phyloP scores from a whole-genome alignment of 495 filamentous ascomycete genomes.

The Penicillium robsamsonii region DNA sequence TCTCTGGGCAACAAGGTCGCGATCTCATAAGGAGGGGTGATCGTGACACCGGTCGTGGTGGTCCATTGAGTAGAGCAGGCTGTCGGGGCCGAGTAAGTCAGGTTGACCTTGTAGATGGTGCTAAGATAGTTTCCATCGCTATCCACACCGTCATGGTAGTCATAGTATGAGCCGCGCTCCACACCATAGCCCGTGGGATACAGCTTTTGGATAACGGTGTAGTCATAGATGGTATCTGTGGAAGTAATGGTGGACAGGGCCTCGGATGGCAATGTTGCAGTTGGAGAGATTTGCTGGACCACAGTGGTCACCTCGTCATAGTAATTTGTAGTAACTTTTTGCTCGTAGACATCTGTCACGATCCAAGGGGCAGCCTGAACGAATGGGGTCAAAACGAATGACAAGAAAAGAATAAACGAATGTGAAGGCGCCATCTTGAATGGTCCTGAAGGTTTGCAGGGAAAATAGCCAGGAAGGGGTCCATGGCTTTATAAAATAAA shows the following conservation, averaged over 20 bases:
- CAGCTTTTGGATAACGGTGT: constrained; percentile 36
- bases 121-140: constrained; percentile 13
- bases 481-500: constrained; percentile 5
- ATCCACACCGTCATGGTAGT: background rate
- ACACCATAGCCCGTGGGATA: constrained; percentile 29
- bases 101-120: constrained; percentile 34
- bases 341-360: constrained; percentile 30
- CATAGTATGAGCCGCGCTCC: constrained; percentile 8
- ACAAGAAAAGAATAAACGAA: constrained; percentile 22
- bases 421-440: constrained; percentile 23
- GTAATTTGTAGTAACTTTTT: constrained; percentile 15
- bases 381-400: constrained; percentile 25
- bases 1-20: constrained; percentile 22
- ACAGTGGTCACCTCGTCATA: constrained; percentile 12
- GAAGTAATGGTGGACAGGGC: constrained; percentile 34
- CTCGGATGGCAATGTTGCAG: constrained; percentile 28
- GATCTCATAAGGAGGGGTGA: constrained; percentile 20
- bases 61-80: constrained; percentile 36
- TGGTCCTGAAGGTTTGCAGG: background rate
- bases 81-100: constrained; percentile 38
- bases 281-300: constrained; percentile 26
- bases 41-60: constrained; percentile 21
- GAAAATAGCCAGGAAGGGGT: background rate
- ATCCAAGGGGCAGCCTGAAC: constrained; percentile 34
- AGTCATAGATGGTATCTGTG: constrained; percentile 15